Evolutionary conservation across 352 stramenopile species (phyloP).

Genomic region (Pythium grandisporangium): DNA sequence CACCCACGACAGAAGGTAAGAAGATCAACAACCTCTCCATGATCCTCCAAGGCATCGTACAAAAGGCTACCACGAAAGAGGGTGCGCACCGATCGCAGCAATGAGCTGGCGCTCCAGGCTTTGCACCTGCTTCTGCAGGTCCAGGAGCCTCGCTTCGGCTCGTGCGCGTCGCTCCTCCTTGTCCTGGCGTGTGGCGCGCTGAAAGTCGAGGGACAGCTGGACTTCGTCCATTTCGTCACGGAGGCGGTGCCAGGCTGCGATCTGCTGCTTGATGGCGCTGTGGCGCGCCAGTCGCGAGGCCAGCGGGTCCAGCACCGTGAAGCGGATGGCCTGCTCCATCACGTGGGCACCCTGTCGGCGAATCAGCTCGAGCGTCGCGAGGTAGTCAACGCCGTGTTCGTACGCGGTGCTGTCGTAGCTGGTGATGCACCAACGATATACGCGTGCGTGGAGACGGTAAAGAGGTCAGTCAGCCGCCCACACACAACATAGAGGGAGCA

Average conservation of each 20-base stretch:
- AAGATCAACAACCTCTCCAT: too few species aligned
- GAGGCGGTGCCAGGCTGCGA: slow-evolving; percentile 22
- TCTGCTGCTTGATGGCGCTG: slow-evolving; percentile 24
- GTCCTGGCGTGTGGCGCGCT: slow-evolving; percentile 20
- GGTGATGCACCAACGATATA: slow-evolving; percentile 1
- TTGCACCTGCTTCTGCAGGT: slow-evolving; percentile 28
- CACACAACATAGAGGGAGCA: slow-evolving; percentile 21
- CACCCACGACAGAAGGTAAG: too few species aligned
- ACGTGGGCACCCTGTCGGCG: slow-evolving; percentile 41
- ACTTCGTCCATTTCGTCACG: slow-evolving; percentile 15
- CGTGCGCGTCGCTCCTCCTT: slow-evolving; percentile 23
- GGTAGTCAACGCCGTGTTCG: slow-evolving; percentile 28
- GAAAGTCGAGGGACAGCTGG: slow-evolving; percentile 18
- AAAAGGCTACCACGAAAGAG: background rate
- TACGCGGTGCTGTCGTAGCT: slow-evolving; percentile 21
- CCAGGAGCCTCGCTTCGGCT: slow-evolving; percentile 23
- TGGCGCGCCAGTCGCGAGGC: slow-evolving; percentile 40
- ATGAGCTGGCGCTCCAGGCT: slow-evolving; percentile 26
- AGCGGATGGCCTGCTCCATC: slow-evolving; percentile 71
- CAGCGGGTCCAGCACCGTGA: slow-evolving; percentile 66
- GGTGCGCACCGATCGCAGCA: slow-evolving; percentile 23
- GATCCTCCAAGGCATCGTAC: too few species aligned
- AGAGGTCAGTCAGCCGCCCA: slow-evolving; percentile 32
- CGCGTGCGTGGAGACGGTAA: slow-evolving; percentile 33
- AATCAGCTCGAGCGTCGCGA: slow-evolving; percentile 40